A percentile compares a stretch with the other conserved stretches of the same genome.
phyloP scores from a whole-genome alignment of 1,139 yeast species.

The Saccharomycopsis hybrid region DNA sequence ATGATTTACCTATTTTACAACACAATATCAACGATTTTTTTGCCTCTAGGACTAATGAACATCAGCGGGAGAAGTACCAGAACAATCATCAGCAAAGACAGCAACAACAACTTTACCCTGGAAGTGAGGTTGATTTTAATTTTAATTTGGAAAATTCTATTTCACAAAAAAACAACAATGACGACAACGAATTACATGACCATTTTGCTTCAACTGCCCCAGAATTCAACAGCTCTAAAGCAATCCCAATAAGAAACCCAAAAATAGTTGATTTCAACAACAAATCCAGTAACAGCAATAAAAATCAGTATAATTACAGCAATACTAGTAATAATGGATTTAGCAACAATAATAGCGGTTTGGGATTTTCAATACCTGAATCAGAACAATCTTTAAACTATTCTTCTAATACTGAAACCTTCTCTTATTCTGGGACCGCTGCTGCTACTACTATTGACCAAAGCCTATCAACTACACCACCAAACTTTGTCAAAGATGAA shows the following conservation, averaged over 20 bases:
- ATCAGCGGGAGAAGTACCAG: too few relatives aligned
- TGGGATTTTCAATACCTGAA: background rate
- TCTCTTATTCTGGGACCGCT: background rate
- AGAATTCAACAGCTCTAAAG: background rate
- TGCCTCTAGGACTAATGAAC: too few relatives aligned
- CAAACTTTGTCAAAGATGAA: background rate
- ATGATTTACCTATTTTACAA: background rate
- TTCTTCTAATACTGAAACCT: background rate
- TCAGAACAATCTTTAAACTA: background rate
- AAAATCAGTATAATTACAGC: background rate
- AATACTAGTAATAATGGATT: too few relatives aligned
- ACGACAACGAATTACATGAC: background rate
- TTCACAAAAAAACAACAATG: background rate
- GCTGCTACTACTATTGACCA: background rate
- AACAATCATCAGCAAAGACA: background rate
- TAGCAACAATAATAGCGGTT: background rate
- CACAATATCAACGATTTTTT: too few relatives aligned
- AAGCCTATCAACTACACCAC: background rate
- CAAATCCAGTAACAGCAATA: background rate
- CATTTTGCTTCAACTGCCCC: background rate
- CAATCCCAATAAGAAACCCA: background rate
- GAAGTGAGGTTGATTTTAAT: background rate
- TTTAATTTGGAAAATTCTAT: background rate
- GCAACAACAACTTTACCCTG: background rate
- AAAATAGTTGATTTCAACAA: background rate